A percentile compares a stretch with the other conserved stretches of the same genome.
Evolutionary conservation across 2,329 filamentous ascomycete genomes (phyloP).

Genomic region (Aureobasidium lini): DNA sequence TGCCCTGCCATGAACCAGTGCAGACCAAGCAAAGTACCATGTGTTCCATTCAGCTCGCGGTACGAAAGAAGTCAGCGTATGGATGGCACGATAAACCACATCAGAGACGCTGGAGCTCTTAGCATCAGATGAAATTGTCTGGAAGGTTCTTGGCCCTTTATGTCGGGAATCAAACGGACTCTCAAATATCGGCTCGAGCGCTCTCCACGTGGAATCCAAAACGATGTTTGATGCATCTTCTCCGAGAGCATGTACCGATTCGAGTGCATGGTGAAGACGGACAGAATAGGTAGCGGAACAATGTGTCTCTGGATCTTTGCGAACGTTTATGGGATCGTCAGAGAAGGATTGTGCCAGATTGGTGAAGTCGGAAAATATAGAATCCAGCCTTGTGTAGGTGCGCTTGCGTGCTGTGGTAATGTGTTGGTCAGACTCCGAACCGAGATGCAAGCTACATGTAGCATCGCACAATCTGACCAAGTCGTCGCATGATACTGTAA

Average conservation of each 20-base stretch:
- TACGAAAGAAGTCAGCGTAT: neutral
- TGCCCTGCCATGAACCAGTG: conserved; percentile 7
- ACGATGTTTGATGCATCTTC: neutral
- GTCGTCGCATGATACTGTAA: neutral
- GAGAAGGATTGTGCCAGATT: neutral
- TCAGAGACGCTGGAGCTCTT: neutral
- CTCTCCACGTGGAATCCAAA: conserved; percentile 7
- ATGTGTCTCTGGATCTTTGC: neutral
- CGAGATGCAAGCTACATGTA: neutral
- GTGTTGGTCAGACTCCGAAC: neutral
- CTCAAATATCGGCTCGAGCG: conserved; percentile 11
- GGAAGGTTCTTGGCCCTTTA: neutral
- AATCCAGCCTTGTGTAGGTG: neutral
- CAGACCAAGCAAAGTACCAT: conserved; percentile 8
- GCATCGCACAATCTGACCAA: neutral
- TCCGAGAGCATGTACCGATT: neutral
- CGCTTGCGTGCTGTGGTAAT: neutral
- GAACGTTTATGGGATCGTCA: neutral
- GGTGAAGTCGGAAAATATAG: neutral
- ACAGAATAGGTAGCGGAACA: neutral
- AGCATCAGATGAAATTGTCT: neutral
- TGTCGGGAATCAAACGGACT: neutral
- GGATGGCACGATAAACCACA: neutral
- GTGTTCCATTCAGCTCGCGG: neutral
- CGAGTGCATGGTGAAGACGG: neutral